Evolutionary conservation across 768 basidiomycete genomes (phyloP).

Genomic region (Boletus rex-veris): DNA sequence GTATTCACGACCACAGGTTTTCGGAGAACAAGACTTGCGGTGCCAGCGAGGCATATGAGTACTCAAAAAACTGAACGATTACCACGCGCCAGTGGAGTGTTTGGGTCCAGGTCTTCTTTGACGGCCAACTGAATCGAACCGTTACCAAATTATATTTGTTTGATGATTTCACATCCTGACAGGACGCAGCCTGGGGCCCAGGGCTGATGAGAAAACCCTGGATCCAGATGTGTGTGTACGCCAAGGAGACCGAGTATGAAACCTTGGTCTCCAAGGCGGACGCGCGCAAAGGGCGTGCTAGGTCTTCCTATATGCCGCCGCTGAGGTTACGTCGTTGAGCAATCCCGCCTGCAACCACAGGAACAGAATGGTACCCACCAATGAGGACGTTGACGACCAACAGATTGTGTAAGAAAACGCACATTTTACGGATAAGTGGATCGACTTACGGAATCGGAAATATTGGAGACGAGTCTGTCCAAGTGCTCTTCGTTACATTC

Average conservation of each 20-base stretch:
- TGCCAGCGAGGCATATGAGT: background rate
- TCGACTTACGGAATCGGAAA: slow-evolving; percentile 2
- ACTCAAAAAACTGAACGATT: slow-evolving; percentile 19
- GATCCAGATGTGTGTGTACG: slow-evolving; percentile 14
- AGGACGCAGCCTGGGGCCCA: slow-evolving; percentile 13
- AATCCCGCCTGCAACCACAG: slow-evolving; percentile 11
- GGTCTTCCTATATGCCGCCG: slow-evolving; percentile 18
- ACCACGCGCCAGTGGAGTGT: slow-evolving; percentile 27
- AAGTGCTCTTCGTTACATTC: background rate
- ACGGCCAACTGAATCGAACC: slow-evolving; percentile 6
- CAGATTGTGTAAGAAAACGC: slow-evolving; percentile 13
- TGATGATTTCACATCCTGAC: slow-evolving; percentile 10
- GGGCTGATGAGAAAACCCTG: slow-evolving; percentile 24
- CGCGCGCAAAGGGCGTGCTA: slow-evolving; percentile 31
- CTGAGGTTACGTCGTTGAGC: slow-evolving; percentile 8
- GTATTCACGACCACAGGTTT: slow-evolving; percentile 14
- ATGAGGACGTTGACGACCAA: background rate
- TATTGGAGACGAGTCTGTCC: background rate
- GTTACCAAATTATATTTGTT: slow-evolving; percentile 24
- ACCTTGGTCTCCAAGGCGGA: slow-evolving; percentile 15
- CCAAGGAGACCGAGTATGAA: slow-evolving; percentile 12
- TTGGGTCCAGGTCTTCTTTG: slow-evolving; percentile 26
- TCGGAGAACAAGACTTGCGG: slow-evolving; percentile 5
- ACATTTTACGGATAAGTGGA: background rate
- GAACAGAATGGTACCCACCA: slow-evolving; percentile 4